A percentile compares a stretch with the other conserved stretches of the same genome.
Evolutionary conservation across 1,139 yeast genomes (phyloP).

Genomic region (Yamadazyma kanchanaburiensis): DNA sequence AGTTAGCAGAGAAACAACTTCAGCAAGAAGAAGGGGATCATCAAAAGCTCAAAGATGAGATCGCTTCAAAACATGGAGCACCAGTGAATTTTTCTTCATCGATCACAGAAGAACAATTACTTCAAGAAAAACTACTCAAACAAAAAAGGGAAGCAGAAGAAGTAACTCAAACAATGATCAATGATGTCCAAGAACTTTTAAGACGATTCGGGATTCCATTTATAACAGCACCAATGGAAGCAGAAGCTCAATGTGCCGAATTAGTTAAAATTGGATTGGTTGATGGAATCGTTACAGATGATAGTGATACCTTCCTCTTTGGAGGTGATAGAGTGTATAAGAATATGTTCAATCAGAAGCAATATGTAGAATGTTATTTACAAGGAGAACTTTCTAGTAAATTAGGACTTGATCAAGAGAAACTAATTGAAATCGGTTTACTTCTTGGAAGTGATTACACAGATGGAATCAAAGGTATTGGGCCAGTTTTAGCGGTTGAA

Average conservation of each 20-base stretch:
- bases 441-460: slow-evolving; percentile 93
- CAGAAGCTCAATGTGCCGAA: slow-evolving; percentile 97
- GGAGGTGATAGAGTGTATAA: slow-evolving; percentile 86
- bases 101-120: slow-evolving; percentile 48
- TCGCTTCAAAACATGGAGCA: slow-evolving; percentile 28
- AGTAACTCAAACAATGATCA: slow-evolving; percentile 81
- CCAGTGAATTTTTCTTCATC: slow-evolving; percentile 19
- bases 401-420: slow-evolving; percentile 60
- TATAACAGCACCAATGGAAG: slow-evolving; percentile 96
- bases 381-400: slow-evolving; percentile 55
- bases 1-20: slow-evolving; percentile 56
- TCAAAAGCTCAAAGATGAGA: slow-evolving; percentile 52
- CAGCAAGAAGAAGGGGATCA: slow-evolving; percentile 71
- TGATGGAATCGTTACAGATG: slow-evolving; percentile 96
- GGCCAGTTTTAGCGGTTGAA: slow-evolving; percentile 92
- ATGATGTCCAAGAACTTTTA: slow-evolving; percentile 84
- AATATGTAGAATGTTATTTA: slow-evolving; percentile 84
- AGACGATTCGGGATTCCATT: slow-evolving; percentile 90
- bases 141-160: slow-evolving; percentile 88
- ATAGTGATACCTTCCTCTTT: slow-evolving; percentile 92
- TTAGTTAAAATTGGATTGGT: slow-evolving; percentile 63
- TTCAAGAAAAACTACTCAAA: slow-evolving; percentile 59
- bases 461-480: slow-evolving; percentile 85
- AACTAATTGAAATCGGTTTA: slow-evolving; percentile 74
- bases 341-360: slow-evolving; percentile 92